A percentile compares a stretch with the other conserved stretches of the same genome.
Evolutionary conservation across 1,284 basidiomycete genomes (phyloP).

Genomic region (Ganoderma multipileum): DNA sequence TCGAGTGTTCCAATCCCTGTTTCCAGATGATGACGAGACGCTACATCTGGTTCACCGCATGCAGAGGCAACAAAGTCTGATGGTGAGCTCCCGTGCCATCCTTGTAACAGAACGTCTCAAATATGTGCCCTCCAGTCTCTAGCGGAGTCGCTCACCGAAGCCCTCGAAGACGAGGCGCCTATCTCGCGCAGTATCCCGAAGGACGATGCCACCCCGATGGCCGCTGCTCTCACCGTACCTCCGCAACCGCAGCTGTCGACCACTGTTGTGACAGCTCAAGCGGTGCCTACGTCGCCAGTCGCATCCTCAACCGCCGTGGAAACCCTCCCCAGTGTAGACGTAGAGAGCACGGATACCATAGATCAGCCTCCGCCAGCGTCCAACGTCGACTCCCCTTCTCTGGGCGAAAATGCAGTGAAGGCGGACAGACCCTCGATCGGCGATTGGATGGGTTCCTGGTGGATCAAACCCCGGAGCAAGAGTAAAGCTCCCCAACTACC

Average conservation of each 20-base stretch:
- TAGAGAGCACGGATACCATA: background rate
- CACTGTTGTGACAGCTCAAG: slow-evolving; percentile 17
- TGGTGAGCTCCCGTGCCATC: slow-evolving; percentile 47
- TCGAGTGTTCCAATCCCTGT: slow-evolving; percentile 70
- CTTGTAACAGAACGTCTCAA: background rate
- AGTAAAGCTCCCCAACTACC: slow-evolving; percentile 30
- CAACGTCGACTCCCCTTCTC: background rate
- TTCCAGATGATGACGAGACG: slow-evolving; percentile 67
- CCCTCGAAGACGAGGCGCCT: slow-evolving; percentile 66
- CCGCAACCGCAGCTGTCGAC: slow-evolving; percentile 18
- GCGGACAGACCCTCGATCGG: slow-evolving; percentile 38
- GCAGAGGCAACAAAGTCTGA: slow-evolving; percentile 59
- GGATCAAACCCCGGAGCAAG: slow-evolving; percentile 53
- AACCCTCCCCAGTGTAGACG: background rate
- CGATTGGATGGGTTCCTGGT: slow-evolving; percentile 76
- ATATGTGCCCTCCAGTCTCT: slow-evolving; percentile 56
- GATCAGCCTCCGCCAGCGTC: background rate
- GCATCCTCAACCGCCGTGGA: slow-evolving; percentile 1
- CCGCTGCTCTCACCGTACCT: slow-evolving; percentile 16
- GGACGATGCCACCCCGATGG: slow-evolving; percentile 37
- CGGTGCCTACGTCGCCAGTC: slow-evolving; percentile 14
- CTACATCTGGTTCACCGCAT: slow-evolving; percentile 56
- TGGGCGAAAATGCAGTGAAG: slow-evolving; percentile 20
- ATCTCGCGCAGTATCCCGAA: slow-evolving; percentile 43
- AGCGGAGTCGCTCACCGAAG: slow-evolving; percentile 72